These are phyloP conservation scores for Austroboletus niveus DNA, from an alignment of 1,284 basidiomycete genomes.

Conservation along the genomic window DNA sequence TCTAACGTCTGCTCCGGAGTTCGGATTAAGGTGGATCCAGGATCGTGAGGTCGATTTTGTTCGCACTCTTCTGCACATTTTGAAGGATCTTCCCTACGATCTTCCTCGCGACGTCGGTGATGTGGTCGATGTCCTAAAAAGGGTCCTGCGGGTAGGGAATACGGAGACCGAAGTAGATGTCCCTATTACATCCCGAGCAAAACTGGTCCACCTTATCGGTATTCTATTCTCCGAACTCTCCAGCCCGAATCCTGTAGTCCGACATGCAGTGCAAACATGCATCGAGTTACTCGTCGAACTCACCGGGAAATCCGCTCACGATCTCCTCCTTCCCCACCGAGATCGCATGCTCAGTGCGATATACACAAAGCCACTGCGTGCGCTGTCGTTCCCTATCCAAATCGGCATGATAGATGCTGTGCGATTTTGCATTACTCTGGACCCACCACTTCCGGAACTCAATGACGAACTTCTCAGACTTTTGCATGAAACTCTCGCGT, in stretches of 20 bases:
- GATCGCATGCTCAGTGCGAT: conserved; percentile 88
- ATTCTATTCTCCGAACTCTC: conserved; percentile 91
- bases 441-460: conserved; percentile 85
- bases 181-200: conserved; percentile 46
- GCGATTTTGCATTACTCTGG: conserved; percentile 84
- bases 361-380: conserved; percentile 95
- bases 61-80: conserved; percentile 87
- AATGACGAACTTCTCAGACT: conserved; percentile 93
- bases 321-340: conserved; percentile 83
- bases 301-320: conserved; percentile 70
- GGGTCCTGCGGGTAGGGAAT: conserved; percentile 76
- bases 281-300: conserved; percentile 81
- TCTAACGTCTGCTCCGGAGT: conserved; percentile 67
- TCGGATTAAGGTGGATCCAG: conserved; percentile 80
- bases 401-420: conserved; percentile 99
- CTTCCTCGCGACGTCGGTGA: conserved; percentile 81
- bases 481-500: conserved; percentile 90
- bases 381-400: conserved; percentile 93
- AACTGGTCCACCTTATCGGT: conserved; percentile 67
- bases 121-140: conserved; percentile 77
- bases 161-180: conserved; percentile 46
- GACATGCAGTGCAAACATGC: conserved; percentile 81
- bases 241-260: conserved; percentile 84
- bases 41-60: conserved; percentile 92
- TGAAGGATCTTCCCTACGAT: conserved; percentile 95